These are phyloP conservation scores for Cyclotella atomus DNA, from an alignment of 108 stramenopile genomes.

Conservation along the genomic window DNA sequence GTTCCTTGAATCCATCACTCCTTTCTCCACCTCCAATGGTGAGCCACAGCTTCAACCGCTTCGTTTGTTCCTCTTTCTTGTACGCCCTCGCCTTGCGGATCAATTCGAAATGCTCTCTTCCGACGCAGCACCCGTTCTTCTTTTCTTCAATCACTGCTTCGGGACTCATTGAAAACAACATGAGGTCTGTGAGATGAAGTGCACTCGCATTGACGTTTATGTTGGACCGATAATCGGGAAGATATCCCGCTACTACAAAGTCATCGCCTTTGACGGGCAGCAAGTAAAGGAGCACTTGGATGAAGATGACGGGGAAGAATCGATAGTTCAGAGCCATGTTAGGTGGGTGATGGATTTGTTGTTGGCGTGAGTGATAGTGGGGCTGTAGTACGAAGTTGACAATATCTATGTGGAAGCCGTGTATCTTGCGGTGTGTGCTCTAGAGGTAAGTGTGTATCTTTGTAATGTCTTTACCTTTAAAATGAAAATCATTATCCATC, in stretches of 20 bases:
- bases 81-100: slow-evolving; percentile 54
- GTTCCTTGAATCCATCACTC: slow-evolving; percentile 30
- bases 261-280: neutral
- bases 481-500: neutral
- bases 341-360: too few relatives aligned
- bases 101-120: slow-evolving; percentile 52
- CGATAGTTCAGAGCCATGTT: too few relatives aligned
- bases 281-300: neutral
- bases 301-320: too few relatives aligned
- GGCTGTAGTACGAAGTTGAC: too few relatives aligned
- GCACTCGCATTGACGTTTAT: slow-evolving; percentile 58
- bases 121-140: slow-evolving; percentile 54
- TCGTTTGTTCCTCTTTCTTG: slow-evolving; percentile 30
- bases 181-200: slow-evolving; percentile 61
- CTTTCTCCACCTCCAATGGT: slow-evolving; percentile 46
- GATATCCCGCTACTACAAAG: slow-evolving; percentile 68
- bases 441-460: too few relatives aligned
- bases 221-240: slow-evolving; percentile 74
- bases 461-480: too few relatives aligned
- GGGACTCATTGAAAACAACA: slow-evolving; percentile 68
- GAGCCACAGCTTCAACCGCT: slow-evolving; percentile 20
- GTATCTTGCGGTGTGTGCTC: too few relatives aligned
- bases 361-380: too few relatives aligned
- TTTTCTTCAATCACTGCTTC: neutral
- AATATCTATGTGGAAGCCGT: too few relatives aligned